Conservation (phyloP, 2,329 filamentous ascomycete species). For the Talaromyces sp. region DNA sequence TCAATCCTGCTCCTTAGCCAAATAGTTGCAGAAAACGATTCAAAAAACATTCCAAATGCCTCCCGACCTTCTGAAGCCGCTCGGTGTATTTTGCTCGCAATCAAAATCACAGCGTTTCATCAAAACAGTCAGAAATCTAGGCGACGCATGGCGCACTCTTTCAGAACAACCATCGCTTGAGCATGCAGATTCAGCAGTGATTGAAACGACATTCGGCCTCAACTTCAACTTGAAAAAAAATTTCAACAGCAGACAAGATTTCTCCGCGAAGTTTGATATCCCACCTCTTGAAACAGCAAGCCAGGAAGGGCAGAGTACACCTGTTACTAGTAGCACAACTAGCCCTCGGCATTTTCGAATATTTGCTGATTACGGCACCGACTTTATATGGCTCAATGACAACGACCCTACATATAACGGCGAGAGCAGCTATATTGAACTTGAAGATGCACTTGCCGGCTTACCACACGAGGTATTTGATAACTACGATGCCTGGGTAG, state of each 20-base stretch:
- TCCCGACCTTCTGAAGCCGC: slow-evolving; percentile 3
- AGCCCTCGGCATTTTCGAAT: slow-evolving; percentile 24
- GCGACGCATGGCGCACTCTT: slow-evolving; percentile 22
- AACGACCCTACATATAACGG: slow-evolving; percentile 20
- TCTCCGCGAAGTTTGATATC: neutral
- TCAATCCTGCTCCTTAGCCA: neutral
- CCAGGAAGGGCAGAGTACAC: neutral
- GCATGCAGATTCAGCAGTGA: neutral
- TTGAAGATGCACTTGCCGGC: slow-evolving; percentile 14
- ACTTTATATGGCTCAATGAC: slow-evolving; percentile 23
- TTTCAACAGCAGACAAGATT: neutral
- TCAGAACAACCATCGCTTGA: slow-evolving; percentile 13
- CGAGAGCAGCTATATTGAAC: slow-evolving; percentile 12
- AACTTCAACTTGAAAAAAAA: neutral
- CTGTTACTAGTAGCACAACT: neutral
- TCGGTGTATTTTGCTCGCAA: slow-evolving; percentile 22
- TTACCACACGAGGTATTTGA: slow-evolving; percentile 20
- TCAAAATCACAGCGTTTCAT: slow-evolving; percentile 23
- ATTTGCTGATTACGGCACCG: slow-evolving; percentile 24
- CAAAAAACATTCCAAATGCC: neutral
- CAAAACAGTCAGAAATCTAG: slow-evolving; percentile 21
- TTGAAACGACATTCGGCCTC: neutral
- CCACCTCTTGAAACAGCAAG: neutral
- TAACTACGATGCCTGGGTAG: slow-evolving; percentile 24
- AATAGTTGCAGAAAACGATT: neutral